Conservation (phyloP, 140 eudicot genomes). For the Oenanthe javanica region DNA sequence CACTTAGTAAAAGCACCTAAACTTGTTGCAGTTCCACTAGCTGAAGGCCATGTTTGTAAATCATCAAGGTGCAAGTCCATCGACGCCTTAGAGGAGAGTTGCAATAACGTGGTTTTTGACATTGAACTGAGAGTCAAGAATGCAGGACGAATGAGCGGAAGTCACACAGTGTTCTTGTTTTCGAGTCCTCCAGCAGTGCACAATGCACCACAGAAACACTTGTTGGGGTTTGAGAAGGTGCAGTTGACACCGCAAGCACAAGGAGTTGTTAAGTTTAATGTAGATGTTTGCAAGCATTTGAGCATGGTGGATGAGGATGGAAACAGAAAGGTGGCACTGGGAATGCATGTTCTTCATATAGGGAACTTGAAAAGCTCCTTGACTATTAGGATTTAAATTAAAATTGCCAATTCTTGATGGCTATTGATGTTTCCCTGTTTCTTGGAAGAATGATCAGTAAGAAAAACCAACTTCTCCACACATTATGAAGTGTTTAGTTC, state of each 20-base stretch:
- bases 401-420: background rate
- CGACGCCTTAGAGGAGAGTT: constrained; percentile 13
- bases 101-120: constrained; percentile 20
- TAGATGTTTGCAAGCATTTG: constrained; percentile 38
- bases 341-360: constrained; percentile 34
- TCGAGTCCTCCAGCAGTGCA: constrained; percentile 25
- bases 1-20: constrained; percentile 31
- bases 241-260: constrained; percentile 26
- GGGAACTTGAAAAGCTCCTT: constrained; percentile 30
- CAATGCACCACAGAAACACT: constrained; percentile 26
- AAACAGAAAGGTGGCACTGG: constrained; percentile 34
- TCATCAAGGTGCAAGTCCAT: constrained; percentile 20
- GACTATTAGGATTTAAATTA: constrained; percentile 13
- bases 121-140: constrained; percentile 29
- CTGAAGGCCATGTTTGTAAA: constrained; percentile 20
- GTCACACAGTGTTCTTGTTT: constrained; percentile 30
- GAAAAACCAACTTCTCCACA: background rate
- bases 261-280: constrained; percentile 20
- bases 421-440: background rate
- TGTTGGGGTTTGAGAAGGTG: constrained; percentile 36
- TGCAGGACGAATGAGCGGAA: constrained; percentile 25
- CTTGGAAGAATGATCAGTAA: background rate
- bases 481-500: too few relatives aligned
- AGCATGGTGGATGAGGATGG: constrained; percentile 41
- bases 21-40: constrained; percentile 15